phyloP scores from a whole-genome alignment of 768 basidiomycete species.

The Phylloporus rhodoxanthus region DNA sequence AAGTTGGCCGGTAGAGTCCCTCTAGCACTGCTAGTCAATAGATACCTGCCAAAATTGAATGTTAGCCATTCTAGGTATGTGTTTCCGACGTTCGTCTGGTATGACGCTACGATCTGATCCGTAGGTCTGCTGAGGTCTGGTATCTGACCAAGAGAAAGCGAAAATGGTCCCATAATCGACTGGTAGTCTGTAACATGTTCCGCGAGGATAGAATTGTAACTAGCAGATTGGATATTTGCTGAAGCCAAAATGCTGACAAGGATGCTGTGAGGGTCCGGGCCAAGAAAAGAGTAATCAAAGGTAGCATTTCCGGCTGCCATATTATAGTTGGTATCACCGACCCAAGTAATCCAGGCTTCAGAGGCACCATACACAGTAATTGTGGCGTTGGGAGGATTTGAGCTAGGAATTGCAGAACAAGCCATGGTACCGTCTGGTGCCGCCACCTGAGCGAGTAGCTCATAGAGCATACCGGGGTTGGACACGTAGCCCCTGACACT shows the following conservation, averaged over 20 bases:
- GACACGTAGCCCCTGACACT: slow-evolving; percentile 45
- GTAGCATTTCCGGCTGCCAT: slow-evolving; percentile 54
- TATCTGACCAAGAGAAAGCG: slow-evolving; percentile 53
- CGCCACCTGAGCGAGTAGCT: slow-evolving; percentile 49
- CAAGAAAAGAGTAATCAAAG: slow-evolving; percentile 56
- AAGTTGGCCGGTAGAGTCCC: slow-evolving; percentile 64
- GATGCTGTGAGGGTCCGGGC: slow-evolving; percentile 50
- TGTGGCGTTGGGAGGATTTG: slow-evolving; percentile 39
- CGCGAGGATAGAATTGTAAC: slow-evolving; percentile 38
- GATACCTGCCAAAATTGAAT: slow-evolving; percentile 69
- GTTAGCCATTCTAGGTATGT: slow-evolving; percentile 67
- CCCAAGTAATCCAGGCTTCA: slow-evolving; percentile 65
- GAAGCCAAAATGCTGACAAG: slow-evolving; percentile 37
- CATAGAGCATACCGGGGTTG: slow-evolving; percentile 64
- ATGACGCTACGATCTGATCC: slow-evolving; percentile 48
- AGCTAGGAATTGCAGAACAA: slow-evolving; percentile 29
- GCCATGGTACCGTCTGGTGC: slow-evolving; percentile 28
- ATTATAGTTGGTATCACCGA: slow-evolving; percentile 67
- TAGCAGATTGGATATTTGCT: slow-evolving; percentile 13
- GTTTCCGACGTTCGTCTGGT: slow-evolving; percentile 51
- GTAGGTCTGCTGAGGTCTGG: slow-evolving; percentile 51
- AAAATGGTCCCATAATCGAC: slow-evolving; percentile 42
- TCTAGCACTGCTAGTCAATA: slow-evolving; percentile 56
- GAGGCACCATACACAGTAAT: slow-evolving; percentile 41
- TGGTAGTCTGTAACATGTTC: slow-evolving; percentile 50